phyloP scores from a whole-genome alignment of 2,329 filamentous ascomycete species.

The Calonectria pauciramosa region DNA sequence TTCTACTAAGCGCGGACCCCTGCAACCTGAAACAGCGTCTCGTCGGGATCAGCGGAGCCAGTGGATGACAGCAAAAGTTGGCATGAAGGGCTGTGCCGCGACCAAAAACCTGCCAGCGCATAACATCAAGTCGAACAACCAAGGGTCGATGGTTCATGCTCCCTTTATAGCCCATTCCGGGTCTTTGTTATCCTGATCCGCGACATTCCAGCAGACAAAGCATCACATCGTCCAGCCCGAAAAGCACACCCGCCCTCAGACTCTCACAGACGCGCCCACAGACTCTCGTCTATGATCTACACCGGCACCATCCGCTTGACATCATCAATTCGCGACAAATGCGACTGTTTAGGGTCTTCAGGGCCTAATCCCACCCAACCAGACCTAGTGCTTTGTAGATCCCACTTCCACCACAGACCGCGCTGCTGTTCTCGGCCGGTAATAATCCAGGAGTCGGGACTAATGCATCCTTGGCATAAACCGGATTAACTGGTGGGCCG shows the following conservation, averaged over 20 bases:
- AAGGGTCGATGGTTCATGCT: not conserved
- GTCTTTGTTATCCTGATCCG: not conserved
- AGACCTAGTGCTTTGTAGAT: conserved; percentile 4
- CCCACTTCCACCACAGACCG: not conserved
- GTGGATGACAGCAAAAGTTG: conserved; percentile 41
- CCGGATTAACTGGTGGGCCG: conserved; percentile 9
- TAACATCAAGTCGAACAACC: conserved; percentile 7
- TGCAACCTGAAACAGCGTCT: conserved; percentile 41
- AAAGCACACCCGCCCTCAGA: not conserved
- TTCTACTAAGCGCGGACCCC: conserved; percentile 44
- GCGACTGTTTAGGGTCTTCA: not conserved
- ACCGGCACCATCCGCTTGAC: not conserved
- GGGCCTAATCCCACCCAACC: not conserved
- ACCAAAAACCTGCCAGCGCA: conserved; percentile 38
- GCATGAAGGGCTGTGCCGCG: conserved; percentile 39
- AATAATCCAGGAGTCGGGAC: not conserved
- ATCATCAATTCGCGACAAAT: conserved; percentile 15
- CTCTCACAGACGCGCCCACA: not conserved
- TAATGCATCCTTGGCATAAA: not conserved
- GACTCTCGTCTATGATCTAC: not conserved
- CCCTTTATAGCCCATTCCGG: not conserved
- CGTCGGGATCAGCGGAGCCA: conserved; percentile 39
- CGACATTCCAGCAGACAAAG: not conserved
- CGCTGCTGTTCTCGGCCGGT: not conserved
- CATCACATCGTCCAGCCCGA: not conserved